Evolutionary conservation across 1,284 basidiomycete species (phyloP).

Genomic region (Anthracocystis panici-leucophaei): DNA sequence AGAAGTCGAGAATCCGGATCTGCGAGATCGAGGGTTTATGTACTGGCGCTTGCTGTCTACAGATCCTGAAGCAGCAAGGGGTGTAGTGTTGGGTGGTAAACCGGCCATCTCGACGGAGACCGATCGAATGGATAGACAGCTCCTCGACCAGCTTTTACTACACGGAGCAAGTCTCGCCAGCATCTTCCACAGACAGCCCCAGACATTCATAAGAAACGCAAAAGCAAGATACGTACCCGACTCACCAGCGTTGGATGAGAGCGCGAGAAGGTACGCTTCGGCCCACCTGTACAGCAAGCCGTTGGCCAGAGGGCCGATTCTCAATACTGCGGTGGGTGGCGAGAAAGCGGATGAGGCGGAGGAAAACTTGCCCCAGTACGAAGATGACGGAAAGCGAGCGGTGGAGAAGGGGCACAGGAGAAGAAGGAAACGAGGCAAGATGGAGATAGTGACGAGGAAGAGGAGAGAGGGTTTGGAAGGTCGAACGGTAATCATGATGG

Average conservation of each 20-base stretch:
- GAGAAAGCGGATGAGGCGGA: neutral
- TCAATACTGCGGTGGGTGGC: constrained; percentile 3
- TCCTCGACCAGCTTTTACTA: constrained; percentile 66
- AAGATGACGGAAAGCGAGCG: neutral
- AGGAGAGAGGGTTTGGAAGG: neutral
- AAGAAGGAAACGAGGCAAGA: neutral
- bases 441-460: neutral
- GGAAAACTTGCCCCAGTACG: constrained; percentile 1
- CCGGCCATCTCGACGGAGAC: constrained; percentile 97
- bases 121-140: constrained; percentile 81
- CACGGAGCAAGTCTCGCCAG: constrained; percentile 62
- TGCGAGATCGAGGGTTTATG: constrained; percentile 97
- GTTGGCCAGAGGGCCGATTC: constrained; percentile 21
- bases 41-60: constrained; percentile 96
- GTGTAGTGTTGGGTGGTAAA: constrained; percentile 93
- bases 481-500: constrained; percentile 12
- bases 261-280: constrained; percentile 53
- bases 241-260: constrained; percentile 58
- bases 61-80: constrained; percentile 85
- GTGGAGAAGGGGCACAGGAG: neutral
- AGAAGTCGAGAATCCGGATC: constrained; percentile 95
- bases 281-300: constrained; percentile 61
- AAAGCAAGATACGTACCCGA: constrained; percentile 62
- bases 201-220: constrained; percentile 60
- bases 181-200: constrained; percentile 65